Base-by-base conservation (phyloP, 768 basidiomycete genomes). In the Trametes meyenii region DNA sequence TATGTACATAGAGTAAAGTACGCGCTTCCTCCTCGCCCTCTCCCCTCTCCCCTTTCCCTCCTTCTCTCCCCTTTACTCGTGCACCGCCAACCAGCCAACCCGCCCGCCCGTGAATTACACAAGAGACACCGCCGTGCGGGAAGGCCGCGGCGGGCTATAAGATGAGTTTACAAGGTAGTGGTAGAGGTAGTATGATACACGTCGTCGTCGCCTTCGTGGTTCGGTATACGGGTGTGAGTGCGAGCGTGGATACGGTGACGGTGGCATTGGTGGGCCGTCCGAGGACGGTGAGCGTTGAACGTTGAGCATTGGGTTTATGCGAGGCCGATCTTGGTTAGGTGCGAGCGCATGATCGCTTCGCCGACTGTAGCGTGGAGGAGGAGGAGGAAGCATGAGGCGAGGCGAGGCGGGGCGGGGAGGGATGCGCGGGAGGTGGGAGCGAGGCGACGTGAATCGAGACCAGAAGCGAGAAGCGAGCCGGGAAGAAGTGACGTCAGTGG, bases 261-360 rank as follows among this genome's bases (percentile, higher is more conserved):
- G 3, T 33, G 14, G 42, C 29, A 43, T 5, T 26, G 35, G 42
- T 10, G 24, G 17, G n/a, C n/a, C n/a, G n/a, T n/a, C n/a, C n/a
- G n/a, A n/a, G 13, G 42, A 45, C 42, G 42, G 42, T 13, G 26
- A 16, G n/a, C 7, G 55, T 4, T 35, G 23, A 0, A 35, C 3
- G 55, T 11, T 19, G 16, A 45, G 36, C 13, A n/a, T 16, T 16
- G 50, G 56, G 33, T 29, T 57, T 61, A 73, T 26, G 72, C 67
- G 38, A 73, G 69, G 1, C 72, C 72, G 48, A 73, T 66, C 50
- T 67, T 67, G 19, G 67, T 60, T 55, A 73, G 65, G 55, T 73
- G 70, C 44, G 52, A 62, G 38, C 70, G 66, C 65, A 73, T 69
- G 65, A 73, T 73, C n/a, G 70, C 69, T 55, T 73, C 72, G 45